Evolutionary conservation across 2,329 filamentous ascomycete species (phyloP), one percentile per base, ranked within the genome.

Genomic region (Pseudogymnoascus sp.): DNA sequence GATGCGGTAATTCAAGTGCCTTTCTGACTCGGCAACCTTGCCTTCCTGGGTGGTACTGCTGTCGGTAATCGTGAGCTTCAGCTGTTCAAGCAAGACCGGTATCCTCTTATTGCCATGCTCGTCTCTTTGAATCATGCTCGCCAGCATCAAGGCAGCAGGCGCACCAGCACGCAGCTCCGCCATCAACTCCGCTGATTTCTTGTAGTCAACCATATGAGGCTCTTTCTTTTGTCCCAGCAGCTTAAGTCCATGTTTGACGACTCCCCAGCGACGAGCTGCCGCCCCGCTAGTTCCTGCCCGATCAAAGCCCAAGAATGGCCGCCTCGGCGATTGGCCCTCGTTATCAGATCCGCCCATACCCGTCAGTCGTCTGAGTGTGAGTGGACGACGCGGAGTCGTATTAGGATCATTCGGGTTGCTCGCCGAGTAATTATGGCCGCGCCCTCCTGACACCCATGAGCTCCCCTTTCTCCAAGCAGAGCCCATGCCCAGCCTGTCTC

Each of bases 51-150:
- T 39, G 16, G 29, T 60, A 37, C 36, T 34, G 70, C 91, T 96
- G 71, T 97, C 91, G 7, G 86, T 88, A 65, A 99, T 89, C 64
- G 84, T 86, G 65, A 99, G 82, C 74, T 96, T 96, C 65, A 99
- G 82, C 77, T 99, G 95, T 75, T 99, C 95, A 5, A 99, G 82
- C 3, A 99, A 83, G 62, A 99, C 92, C 0, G 95, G 95, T 64
- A 99, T 96, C 65, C 93, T 87, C 77, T 91, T 95, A 76, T 96
- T 95, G 60, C 93, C 92, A 70, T 97, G 91, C 75, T 99, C 95
- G 70, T 99, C 95, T 64, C 95, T 85, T 77, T 97, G 95, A 70
- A 97, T 95, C 90, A 97, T 97, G 72, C 93, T 97, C 6, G 95
- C 95, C 62, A 99, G 79, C 76, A 99, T 96, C 64, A 99, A 80